A percentile compares a stretch with the other conserved stretches of the same genome.
These are phyloP conservation scores for Eucalyptus sp. DNA, from an alignment of 345 rosid genomes.

Conservation along the genomic window DNA sequence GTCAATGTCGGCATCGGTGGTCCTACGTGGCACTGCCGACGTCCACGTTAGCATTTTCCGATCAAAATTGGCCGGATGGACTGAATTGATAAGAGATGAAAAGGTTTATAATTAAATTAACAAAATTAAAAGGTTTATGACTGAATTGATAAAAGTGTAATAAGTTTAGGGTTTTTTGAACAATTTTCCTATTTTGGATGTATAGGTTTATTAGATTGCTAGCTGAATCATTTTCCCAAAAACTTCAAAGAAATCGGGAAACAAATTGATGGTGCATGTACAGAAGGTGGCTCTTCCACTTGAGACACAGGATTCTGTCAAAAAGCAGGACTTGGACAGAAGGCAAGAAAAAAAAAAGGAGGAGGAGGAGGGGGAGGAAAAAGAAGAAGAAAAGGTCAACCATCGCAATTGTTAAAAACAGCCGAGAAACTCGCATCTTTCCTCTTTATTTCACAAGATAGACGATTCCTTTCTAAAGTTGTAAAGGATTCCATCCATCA, in stretches of 20 bases:
- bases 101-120: fast-evolving
- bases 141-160: fast-evolving
- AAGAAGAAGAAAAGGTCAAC: background rate
- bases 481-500: background rate
- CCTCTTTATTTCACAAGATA: background rate
- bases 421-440: background rate
- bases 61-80: fast-evolving
- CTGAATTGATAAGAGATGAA: no score
- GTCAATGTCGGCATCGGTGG: fast-evolving
- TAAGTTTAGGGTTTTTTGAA: fast-evolving
- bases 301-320: background rate
- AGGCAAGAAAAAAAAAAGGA: background rate
- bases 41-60: fast-evolving
- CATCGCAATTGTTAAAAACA: background rate
- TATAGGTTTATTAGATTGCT: background rate
- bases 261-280: background rate
- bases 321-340: background rate
- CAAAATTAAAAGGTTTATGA: fast-evolving
- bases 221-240: background rate
- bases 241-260: background rate
- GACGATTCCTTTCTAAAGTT: background rate
- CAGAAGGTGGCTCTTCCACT: background rate
- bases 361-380: background rate
- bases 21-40: fast-evolving
- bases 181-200: fast-evolving